These are phyloP conservation scores for Solanum ossicruentum DNA, from an alignment of 257 asterid genomes.

Conservation along the genomic window DNA sequence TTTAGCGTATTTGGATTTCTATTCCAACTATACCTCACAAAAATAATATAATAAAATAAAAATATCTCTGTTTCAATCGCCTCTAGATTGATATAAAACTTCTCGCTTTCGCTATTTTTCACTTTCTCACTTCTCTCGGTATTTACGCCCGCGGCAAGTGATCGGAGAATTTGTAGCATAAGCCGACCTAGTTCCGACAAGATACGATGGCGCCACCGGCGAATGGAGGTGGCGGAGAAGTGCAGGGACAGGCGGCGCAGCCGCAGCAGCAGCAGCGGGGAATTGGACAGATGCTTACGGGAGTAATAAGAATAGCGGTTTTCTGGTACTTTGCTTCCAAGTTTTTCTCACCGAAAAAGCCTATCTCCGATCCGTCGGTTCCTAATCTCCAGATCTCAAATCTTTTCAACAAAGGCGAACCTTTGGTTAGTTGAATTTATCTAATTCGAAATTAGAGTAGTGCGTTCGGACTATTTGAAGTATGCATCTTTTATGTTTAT, in stretches of 20 bases:
- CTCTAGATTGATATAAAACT: background rate
- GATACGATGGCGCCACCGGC: conserved; percentile 51
- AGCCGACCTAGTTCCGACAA: background rate
- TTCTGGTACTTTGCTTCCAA: conserved; percentile 95
- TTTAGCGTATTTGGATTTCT: background rate
- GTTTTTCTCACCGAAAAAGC: conserved; percentile 67
- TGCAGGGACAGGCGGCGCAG: conserved; percentile 7
- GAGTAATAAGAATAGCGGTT: conserved; percentile 75
- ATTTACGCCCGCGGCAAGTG: background rate
- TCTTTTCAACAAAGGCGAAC: conserved; percentile 76
- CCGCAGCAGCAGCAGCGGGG: conserved; percentile 38
- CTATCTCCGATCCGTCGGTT: conserved; percentile 36
- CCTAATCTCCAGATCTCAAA: conserved; percentile 68
- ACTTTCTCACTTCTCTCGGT: background rate
- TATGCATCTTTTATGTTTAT: background rate
- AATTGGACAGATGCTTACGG: conserved; percentile 75
- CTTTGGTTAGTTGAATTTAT: conserved; percentile 30
- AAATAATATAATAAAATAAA: background rate
- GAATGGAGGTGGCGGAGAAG: conserved; percentile 16
- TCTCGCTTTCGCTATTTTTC: background rate
- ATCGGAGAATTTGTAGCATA: background rate
- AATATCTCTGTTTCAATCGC: background rate
- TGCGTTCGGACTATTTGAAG: background rate
- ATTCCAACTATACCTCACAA: background rate
- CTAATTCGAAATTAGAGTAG: background rate